Conservation (phyloP, 2,329 filamentous ascomycete genomes). For the Fusarium nurragi region DNA sequence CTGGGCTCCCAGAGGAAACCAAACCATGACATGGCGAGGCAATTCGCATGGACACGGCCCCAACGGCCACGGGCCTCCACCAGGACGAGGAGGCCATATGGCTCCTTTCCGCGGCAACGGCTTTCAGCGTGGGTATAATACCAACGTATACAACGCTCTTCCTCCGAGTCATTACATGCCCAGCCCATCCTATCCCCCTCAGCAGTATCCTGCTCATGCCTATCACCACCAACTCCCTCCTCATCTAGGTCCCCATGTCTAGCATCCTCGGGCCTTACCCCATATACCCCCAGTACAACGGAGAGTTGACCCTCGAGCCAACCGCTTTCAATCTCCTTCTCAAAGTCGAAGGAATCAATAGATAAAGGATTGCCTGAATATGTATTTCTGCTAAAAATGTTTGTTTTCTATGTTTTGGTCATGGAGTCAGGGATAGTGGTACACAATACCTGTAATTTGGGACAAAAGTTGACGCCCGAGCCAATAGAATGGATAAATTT, state of each 20-base stretch:
- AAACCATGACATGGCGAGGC: conserved; percentile 22
- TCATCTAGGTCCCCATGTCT: conserved; percentile 7
- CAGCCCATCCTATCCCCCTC: not conserved
- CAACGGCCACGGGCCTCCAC: not conserved
- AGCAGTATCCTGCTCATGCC: conserved; percentile 16
- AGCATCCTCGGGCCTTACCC: not conserved
- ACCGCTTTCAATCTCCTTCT: not conserved
- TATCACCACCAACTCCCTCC: conserved; percentile 25
- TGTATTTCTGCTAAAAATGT: not conserved
- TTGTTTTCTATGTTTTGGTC: not conserved
- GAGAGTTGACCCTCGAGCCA: not conserved
- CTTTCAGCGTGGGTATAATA: conserved; percentile 10
- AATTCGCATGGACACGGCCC: conserved; percentile 15
- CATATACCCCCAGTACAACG: not conserved
- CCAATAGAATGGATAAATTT: not conserved
- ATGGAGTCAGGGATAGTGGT: not conserved
- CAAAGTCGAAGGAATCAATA: not conserved
- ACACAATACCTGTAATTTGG: not conserved
- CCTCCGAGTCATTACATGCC: conserved; percentile 21
- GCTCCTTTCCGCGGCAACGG: conserved; percentile 14
- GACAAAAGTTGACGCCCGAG: not conserved
- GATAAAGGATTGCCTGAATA: not conserved
- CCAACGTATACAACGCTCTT: not conserved
- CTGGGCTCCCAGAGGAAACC: conserved; percentile 14
- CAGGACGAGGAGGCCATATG: conserved; percentile 14